These are phyloP conservation scores for Arctostaphylos glauca DNA, from an alignment of 148 eudicot genomes.

Conservation along the genomic window DNA sequence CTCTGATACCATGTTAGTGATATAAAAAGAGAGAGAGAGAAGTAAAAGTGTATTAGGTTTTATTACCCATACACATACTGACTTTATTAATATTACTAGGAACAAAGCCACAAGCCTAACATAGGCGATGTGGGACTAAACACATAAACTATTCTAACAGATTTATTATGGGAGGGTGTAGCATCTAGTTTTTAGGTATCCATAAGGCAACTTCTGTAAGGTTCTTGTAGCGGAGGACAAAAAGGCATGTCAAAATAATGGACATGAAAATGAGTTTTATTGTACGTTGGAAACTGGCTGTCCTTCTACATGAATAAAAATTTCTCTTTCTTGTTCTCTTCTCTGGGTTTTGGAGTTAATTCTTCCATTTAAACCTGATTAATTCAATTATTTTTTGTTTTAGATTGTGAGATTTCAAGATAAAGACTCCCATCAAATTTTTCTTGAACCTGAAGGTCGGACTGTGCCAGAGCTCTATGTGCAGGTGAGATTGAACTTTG, in stretches of 20 bases:
- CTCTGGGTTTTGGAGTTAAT: background rate
- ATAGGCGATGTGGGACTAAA: too few relatives aligned
- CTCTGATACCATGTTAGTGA: too few relatives aligned
- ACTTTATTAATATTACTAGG: too few relatives aligned
- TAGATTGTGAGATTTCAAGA: constrained; percentile 96
- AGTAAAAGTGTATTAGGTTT: too few relatives aligned
- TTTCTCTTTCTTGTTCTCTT: background rate
- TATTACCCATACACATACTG: too few relatives aligned
- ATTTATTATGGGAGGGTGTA: background rate
- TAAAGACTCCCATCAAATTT: constrained; percentile 98
- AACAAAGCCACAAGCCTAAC: too few relatives aligned
- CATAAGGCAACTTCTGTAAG: background rate
- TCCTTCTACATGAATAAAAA: background rate
- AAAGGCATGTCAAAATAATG: background rate
- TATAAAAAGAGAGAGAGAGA: too few relatives aligned
- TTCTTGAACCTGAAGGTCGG: constrained; percentile 98
- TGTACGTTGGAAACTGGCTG: background rate
- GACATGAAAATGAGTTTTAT: background rate
- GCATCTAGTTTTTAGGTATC: background rate
- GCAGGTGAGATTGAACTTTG: constrained; percentile 55
- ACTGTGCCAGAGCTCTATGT: constrained; percentile 96
- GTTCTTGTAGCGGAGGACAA: background rate
- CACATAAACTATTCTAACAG: too few relatives aligned
- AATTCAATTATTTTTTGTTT: constrained; percentile 17
- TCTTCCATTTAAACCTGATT: background rate